Percentiles rank a stretch among this genome's conserved stretches.
phyloP scores from a whole-genome alignment of 768 basidiomycete genomes.

The Neoboletus subvelutipes region DNA sequence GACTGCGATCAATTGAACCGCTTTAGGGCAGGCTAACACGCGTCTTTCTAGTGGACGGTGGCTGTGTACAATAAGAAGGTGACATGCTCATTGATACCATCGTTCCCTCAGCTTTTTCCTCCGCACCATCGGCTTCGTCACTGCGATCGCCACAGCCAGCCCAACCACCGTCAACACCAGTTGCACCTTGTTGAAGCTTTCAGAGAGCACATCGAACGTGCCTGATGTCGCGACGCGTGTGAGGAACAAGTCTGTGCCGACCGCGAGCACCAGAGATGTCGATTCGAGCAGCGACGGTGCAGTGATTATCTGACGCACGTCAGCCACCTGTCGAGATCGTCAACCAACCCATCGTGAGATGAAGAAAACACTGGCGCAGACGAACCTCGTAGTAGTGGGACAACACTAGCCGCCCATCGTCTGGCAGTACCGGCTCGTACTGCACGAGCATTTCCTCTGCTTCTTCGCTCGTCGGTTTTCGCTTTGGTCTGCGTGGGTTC shows the following conservation, averaged over 20 bases:
- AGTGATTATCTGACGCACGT: slow-evolving; percentile 67
- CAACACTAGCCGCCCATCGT: slow-evolving; percentile 60
- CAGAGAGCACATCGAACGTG: slow-evolving; percentile 90
- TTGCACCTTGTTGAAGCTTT: slow-evolving; percentile 92
- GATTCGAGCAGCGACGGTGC: slow-evolving; percentile 88
- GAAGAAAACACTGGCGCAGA: slow-evolving; percentile 23
- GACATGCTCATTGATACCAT: slow-evolving; percentile 52
- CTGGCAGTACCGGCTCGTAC: slow-evolving; percentile 77
- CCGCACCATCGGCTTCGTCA: slow-evolving; percentile 79
- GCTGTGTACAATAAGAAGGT: slow-evolving; percentile 10
- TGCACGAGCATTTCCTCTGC: slow-evolving; percentile 82
- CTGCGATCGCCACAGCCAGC: slow-evolving; percentile 69
- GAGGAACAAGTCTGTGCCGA: slow-evolving; percentile 88
- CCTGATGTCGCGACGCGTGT: slow-evolving; percentile 83
- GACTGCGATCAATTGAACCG: too few species aligned
- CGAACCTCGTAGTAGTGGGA: slow-evolving; percentile 57
- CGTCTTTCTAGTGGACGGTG: slow-evolving; percentile 9
- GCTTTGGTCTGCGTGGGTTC: slow-evolving; percentile 80
- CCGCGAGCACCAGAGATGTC: slow-evolving; percentile 83
- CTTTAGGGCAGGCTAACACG: slow-evolving; percentile 30
- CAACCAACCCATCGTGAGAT: not conserved
- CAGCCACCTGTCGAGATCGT: slow-evolving; percentile 52
- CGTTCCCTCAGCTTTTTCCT: slow-evolving; percentile 63
- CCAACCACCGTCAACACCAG: slow-evolving; percentile 79
- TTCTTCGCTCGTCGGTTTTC: slow-evolving; percentile 74